Conservation (phyloP, 108 stramenopile genomes). For the Aureococcus anophagefferens region DNA sequence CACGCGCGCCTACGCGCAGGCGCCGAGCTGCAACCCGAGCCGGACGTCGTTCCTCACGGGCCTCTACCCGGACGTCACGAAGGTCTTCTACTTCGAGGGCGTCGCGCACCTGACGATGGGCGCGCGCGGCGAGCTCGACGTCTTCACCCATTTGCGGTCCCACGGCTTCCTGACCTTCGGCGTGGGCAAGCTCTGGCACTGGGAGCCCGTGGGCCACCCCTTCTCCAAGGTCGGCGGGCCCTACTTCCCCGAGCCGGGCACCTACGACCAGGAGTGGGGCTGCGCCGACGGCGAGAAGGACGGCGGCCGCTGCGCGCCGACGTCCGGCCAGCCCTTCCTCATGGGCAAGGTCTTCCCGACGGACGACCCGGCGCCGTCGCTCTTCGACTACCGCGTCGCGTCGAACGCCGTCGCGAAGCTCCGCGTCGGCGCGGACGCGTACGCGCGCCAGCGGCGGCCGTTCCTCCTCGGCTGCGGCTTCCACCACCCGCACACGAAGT, state of each 20-base stretch:
- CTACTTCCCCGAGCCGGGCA: not conserved
- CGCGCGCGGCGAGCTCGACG: not conserved
- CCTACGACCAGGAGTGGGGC: not conserved
- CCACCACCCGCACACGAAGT: conserved; percentile 8
- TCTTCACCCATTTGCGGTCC: not conserved
- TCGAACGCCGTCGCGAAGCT: not conserved
- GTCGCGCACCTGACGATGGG: not conserved
- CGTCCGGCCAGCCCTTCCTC: not conserved
- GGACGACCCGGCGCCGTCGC: not conserved
- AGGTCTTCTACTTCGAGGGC: not conserved
- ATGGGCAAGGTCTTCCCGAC: not conserved
- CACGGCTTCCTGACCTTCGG: not conserved
- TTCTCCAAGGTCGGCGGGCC: not conserved
- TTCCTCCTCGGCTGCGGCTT: conserved; percentile 3
- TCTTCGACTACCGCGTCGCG: not conserved
- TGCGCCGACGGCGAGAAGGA: not conserved
- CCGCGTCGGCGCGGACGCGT: not conserved
- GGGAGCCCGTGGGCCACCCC: not conserved
- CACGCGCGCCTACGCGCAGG: not conserved
- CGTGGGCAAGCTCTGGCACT: not conserved
- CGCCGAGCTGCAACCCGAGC: not conserved
- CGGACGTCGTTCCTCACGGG: not conserved
- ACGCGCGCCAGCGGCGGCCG: not conserved
- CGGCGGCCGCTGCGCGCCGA: not conserved
- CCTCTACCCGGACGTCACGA: not conserved